Percentiles rank a stretch among this genome's conserved stretches.
Evolutionary conservation across 176 grass and related monocot species (phyloP).

Genomic region (Rhipidocladum racemiflorum): DNA sequence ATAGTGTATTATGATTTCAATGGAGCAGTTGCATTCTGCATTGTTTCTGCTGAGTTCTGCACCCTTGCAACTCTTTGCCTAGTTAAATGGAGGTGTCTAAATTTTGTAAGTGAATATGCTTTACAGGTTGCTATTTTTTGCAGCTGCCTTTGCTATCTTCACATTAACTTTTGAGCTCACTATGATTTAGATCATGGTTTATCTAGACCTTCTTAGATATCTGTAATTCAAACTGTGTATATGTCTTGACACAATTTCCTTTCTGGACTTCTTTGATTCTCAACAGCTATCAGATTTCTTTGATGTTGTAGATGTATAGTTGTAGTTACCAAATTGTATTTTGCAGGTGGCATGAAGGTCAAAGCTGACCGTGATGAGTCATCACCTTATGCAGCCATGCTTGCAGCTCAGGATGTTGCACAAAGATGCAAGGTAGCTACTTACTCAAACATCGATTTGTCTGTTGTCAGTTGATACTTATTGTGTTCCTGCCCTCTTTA

Average conservation of each 20-base stretch:
- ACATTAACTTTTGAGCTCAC: background rate
- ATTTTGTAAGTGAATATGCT: conserved; percentile 30
- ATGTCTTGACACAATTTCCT: background rate
- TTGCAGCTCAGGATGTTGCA: conserved; percentile 90
- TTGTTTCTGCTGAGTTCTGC: conserved; percentile 7
- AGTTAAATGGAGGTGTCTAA: conserved; percentile 7
- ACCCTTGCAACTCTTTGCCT: background rate
- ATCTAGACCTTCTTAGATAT: background rate
- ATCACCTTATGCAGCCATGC: conserved; percentile 90
- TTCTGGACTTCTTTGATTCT: background rate
- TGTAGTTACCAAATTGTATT: background rate
- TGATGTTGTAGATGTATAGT: background rate
- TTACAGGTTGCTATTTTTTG: background rate
- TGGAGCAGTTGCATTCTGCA: background rate
- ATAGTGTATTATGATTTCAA: conserved; percentile 1
- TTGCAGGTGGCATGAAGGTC: conserved; percentile 91
- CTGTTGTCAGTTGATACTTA: background rate
- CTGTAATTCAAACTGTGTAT: background rate
- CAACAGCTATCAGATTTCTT: background rate
- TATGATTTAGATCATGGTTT: background rate
- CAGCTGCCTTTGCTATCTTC: background rate
- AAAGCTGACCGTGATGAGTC: conserved; percentile 92
- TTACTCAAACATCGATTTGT: background rate
- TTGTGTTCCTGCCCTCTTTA: background rate
- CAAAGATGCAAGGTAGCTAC: conserved; percentile 72